Percentiles rank a stretch among this genome's conserved stretches.
These are phyloP conservation scores for Lippia alba DNA, from an alignment of 305 asterid genomes.

Conservation along the genomic window DNA sequence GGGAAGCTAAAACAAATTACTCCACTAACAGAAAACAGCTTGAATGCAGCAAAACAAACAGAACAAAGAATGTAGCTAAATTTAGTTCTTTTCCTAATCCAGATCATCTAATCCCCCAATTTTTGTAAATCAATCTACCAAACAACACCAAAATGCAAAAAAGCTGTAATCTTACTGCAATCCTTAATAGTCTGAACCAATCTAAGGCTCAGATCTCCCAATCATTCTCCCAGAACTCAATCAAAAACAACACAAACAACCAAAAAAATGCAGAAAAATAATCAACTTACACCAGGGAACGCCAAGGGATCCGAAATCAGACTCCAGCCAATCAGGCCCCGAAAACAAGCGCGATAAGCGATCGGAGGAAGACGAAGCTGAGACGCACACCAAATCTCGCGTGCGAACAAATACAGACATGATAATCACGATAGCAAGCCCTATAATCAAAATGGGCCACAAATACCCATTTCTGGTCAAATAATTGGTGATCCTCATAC, in stretches of 20 bases:
- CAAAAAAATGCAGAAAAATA: conserved; percentile 1
- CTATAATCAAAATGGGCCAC: conserved; percentile 66
- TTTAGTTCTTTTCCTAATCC: conserved; percentile 17
- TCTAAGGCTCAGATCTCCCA: conserved; percentile 21
- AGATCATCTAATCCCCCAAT: conserved; percentile 1
- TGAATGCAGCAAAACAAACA: neutral
- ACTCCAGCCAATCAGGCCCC: conserved; percentile 67
- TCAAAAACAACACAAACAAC: neutral
- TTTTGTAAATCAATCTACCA: conserved; percentile 1
- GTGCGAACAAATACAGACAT: conserved; percentile 50
- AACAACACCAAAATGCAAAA: neutral
- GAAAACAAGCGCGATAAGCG: conserved; percentile 67
- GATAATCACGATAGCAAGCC: conserved; percentile 46
- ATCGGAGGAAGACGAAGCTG: conserved; percentile 66
- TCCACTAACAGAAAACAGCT: conserved; percentile 8
- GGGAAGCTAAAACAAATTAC: neutral
- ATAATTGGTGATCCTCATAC: conserved; percentile 53
- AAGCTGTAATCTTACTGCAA: neutral
- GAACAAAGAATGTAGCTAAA: neutral
- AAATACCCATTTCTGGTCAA: conserved; percentile 66
- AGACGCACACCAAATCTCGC: conserved; percentile 70
- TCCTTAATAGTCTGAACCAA: conserved; percentile 8
- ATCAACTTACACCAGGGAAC: conserved; percentile 90
- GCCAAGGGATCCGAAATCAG: conserved; percentile 93
- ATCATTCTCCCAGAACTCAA: conserved; percentile 15